Base-by-base conservation (phyloP, 2,329 filamentous ascomycete genomes). In the Exophiala viscosa region DNA sequence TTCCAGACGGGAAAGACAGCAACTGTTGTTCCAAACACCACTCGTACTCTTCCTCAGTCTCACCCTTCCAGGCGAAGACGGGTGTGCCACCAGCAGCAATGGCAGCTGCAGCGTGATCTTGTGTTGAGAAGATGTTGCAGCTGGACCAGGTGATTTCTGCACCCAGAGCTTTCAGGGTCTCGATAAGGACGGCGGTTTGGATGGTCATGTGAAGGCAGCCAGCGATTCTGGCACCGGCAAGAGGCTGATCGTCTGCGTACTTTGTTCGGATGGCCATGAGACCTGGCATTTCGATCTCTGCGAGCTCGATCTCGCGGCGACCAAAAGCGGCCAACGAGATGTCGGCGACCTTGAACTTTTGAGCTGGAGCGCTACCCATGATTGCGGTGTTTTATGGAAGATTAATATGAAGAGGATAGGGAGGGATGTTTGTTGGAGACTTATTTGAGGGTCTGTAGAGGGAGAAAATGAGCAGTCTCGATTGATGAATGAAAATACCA, bases 11-110 rank as follows among this genome's bases (percentile, higher is more conserved):
- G 88, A 99, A 99, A 73, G 93, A 87, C 62, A 81, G 74, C 68
- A 99, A 87, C 82, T 97, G 93, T 84, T 99, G 93, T 83, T 97
- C 92, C 70, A 97, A 81, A 78, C 93, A 99, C 93, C 93, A 97
- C 76, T 95, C 84, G 85, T 97, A 99, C 82, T 97, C 93, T 80
- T 97, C 93, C 79, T 99, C 93, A 66, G 92, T 96, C 88, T 99
- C 93, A 70, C 91, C 84, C 76, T 87, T 87, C 84, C 84, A 87
- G 66, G 84, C 84, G 69, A 87, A 87, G 67, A 99, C 92, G 67
- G 92, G 91, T 62, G 95, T 87, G 73, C 92, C 93, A 49, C 85
- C 80, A 52, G 92, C 93, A 65, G 93, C 93, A 77, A 99, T 96
- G 73, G 93, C 93, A 64, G 93, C 91, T 50, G 93, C 93, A 67